Evolutionary conservation across 768 basidiomycete species (phyloP).

Genomic region (Pulveroboletus sp.): DNA sequence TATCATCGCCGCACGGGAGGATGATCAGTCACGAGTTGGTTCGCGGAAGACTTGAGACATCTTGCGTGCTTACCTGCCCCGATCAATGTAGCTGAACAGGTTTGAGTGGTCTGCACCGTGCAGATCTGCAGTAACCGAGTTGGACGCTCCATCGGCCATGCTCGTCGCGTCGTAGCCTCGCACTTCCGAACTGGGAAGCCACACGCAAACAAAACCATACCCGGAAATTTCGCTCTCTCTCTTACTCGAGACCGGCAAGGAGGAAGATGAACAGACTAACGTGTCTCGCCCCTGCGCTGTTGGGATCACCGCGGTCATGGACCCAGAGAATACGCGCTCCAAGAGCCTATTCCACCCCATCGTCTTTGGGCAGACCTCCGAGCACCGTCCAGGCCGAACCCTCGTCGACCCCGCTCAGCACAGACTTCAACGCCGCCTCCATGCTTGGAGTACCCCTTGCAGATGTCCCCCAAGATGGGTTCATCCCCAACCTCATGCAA

Average conservation of each 20-base stretch:
- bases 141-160: constrained; percentile 24
- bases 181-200: constrained; percentile 12
- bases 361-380: constrained; percentile 1
- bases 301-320: constrained; percentile 9
- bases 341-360: constrained; percentile 17
- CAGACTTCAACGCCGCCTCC: constrained; percentile 1
- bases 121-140: constrained; percentile 43
- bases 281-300: constrained; percentile 10
- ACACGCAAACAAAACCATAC: constrained; percentile 16
- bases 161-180: neutral
- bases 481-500: constrained; percentile 58
- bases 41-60: neutral
- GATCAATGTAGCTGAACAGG: constrained; percentile 57
- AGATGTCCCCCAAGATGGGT: constrained; percentile 22
- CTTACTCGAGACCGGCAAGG: neutral
- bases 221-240: constrained; percentile 12
- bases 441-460: constrained; percentile 15
- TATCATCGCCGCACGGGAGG: constrained; percentile 22
- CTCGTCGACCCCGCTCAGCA: neutral
- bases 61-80: constrained; percentile 48
- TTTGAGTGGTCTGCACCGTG: constrained; percentile 48
- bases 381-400: constrained; percentile 4
- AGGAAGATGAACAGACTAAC: constrained; percentile 26
- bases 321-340: neutral
- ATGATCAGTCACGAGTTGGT: neutral